Conservation (phyloP, 345 rosid genomes). For the Heritiera littoralis region DNA sequence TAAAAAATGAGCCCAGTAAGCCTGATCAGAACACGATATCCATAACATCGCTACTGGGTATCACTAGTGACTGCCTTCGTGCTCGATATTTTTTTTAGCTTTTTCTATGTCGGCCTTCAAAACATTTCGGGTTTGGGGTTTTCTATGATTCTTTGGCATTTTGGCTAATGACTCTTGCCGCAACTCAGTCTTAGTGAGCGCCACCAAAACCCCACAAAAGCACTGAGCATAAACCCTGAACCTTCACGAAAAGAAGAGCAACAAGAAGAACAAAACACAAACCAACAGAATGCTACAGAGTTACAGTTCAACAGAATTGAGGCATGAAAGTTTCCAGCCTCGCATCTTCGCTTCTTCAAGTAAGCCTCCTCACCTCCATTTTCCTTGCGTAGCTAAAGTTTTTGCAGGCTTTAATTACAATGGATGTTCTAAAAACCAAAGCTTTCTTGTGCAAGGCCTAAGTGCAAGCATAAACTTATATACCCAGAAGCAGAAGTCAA, state of each 20-base stretch:
- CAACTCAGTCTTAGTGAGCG: neutral
- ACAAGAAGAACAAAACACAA: neutral
- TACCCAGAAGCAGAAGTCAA: slow-evolving; percentile 25
- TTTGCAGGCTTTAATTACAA: slow-evolving; percentile 34
- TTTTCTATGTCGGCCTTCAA: too few relatives aligned
- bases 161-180: too few relatives aligned
- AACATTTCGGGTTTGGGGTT: too few relatives aligned
- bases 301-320: slow-evolving; percentile 36
- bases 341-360: slow-evolving; percentile 34
- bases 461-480: slow-evolving; percentile 12
- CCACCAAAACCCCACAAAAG: neutral
- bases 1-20: too few relatives aligned
- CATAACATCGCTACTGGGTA: too few relatives aligned
- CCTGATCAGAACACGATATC: too few relatives aligned
- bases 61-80: too few relatives aligned
- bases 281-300: slow-evolving; percentile 15
- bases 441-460: slow-evolving; percentile 4
- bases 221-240: neutral
- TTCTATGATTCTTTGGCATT: too few relatives aligned
- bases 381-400: slow-evolving; percentile 31
- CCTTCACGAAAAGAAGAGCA: neutral
- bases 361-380: slow-evolving; percentile 36
- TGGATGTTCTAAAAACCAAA: neutral
- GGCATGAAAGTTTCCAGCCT: slow-evolving; percentile 34
- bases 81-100: too few relatives aligned